Evolutionary conservation across 2,329 filamentous ascomycete genomes (phyloP).

Genomic region (Lasiodiplodia gonubiensis): DNA sequence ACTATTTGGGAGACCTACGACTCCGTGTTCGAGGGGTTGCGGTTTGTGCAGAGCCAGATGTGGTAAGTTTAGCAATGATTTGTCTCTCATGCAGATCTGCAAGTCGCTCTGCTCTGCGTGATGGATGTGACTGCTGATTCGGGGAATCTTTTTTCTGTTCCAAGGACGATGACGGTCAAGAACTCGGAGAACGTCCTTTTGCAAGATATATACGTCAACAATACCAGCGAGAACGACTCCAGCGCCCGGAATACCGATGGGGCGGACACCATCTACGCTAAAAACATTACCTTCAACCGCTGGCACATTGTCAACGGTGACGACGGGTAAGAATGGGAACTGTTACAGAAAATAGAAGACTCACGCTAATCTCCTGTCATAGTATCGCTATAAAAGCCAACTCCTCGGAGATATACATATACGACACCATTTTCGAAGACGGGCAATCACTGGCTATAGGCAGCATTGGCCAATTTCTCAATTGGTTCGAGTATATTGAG

Average conservation of each 20-base stretch:
- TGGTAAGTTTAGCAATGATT: conserved; percentile 45
- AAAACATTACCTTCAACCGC: conserved; percentile 52
- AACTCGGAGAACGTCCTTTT: conserved; percentile 55
- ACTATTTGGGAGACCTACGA: conserved; percentile 58
- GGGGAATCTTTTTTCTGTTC: conserved; percentile 34
- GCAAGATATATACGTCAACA: conserved; percentile 61
- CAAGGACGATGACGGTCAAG: conserved; percentile 56
- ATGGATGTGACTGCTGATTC: conserved; percentile 27
- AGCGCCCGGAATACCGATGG: conserved; percentile 50
- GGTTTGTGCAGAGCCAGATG: conserved; percentile 65
- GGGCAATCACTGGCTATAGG: conserved; percentile 63
- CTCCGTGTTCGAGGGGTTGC: conserved; percentile 55
- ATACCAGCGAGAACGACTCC: conserved; percentile 42
- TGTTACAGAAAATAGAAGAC: conserved; percentile 44
- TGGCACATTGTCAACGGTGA: conserved; percentile 34
- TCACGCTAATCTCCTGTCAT: conserved; percentile 56
- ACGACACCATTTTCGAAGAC: conserved; percentile 56
- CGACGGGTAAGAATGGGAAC: conserved; percentile 21
- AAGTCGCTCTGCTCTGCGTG: background rate
- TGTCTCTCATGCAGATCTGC: background rate
- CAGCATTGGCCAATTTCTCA: conserved; percentile 62
- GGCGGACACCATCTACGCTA: conserved; percentile 60
- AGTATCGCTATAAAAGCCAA: conserved; percentile 62
- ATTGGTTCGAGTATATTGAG: conserved; percentile 56
- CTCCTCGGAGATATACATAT: conserved; percentile 59